phyloP scores from a whole-genome alignment of 2,329 filamentous ascomycete species.

The Monascus ruber region DNA sequence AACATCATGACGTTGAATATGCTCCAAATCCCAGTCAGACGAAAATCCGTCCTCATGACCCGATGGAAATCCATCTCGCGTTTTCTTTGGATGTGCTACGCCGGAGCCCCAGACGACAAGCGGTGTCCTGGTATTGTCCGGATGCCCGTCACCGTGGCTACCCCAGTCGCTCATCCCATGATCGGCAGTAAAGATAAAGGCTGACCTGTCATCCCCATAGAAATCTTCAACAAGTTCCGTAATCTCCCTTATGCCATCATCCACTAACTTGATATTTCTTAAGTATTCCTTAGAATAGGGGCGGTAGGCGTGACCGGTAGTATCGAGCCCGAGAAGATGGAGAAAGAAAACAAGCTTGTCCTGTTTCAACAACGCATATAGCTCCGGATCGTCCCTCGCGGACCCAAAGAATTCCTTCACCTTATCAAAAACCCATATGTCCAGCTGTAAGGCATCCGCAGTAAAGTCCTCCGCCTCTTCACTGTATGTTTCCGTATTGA shows the following conservation, averaged over 20 bases:
- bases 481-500: constrained; percentile 77
- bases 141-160: constrained; percentile 96
- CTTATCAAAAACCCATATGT: constrained; percentile 91
- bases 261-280: constrained; percentile 87
- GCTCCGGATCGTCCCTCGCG: constrained; percentile 63
- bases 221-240: constrained; percentile 72
- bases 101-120: constrained; percentile 90
- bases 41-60: constrained; percentile 86
- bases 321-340: constrained; percentile 85
- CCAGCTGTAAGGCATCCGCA: constrained; percentile 65
- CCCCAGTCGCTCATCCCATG: constrained; percentile 99
- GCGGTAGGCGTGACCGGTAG: constrained; percentile 70
- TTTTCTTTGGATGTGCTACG: constrained; percentile 60
- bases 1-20: constrained; percentile 79
- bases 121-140: constrained; percentile 90
- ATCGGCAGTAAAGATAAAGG: constrained; percentile 94
- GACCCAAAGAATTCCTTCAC: constrained; percentile 78
- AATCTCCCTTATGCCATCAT: constrained; percentile 77
- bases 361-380: constrained; percentile 60
- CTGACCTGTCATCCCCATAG: constrained; percentile 72
- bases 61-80: constrained; percentile 46
- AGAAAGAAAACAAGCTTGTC: constrained; percentile 93
- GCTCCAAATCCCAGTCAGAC: constrained; percentile 71
- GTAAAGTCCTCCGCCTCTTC: constrained; percentile 86
- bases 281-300: constrained; percentile 95